Evolutionary conservation across 805 yeast genomes (phyloP).

Genomic region (Tetrapisispora pingtungensis): DNA sequence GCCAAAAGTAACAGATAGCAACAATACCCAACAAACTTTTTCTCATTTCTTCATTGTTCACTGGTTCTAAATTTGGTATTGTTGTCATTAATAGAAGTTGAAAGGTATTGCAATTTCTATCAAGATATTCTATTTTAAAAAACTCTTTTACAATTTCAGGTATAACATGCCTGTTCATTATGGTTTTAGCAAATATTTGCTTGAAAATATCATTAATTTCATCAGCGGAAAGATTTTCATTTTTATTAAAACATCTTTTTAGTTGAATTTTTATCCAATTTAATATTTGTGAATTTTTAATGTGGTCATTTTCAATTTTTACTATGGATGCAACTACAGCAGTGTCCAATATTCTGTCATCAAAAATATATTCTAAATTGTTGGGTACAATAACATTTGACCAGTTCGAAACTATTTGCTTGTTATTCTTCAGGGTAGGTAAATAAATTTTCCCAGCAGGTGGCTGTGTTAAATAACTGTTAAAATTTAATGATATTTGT

Average conservation of each 20-base stretch:
- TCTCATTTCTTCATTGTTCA: conserved; percentile 1
- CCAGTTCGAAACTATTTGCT: conserved; percentile 15
- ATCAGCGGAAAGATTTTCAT: neutral
- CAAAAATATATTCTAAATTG: conserved; percentile 9
- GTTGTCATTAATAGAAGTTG: conserved; percentile 5
- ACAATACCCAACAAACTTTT: conserved; percentile 9
- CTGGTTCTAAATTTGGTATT: conserved; percentile 6
- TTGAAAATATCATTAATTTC: conserved; percentile 4
- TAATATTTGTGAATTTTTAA: conserved; percentile 6
- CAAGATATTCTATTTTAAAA: conserved; percentile 10
- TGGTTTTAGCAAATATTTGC: conserved; percentile 7
- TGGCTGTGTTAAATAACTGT: neutral
- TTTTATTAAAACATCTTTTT: conserved; percentile 9
- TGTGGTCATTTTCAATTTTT: neutral
- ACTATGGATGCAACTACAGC: neutral
- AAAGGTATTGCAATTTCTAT: conserved; percentile 4
- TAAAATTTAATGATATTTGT: neutral
- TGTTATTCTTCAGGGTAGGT: conserved; percentile 9
- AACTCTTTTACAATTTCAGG: conserved; percentile 7
- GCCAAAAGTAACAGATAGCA: conserved; percentile 13
- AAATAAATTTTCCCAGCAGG: conserved; percentile 8
- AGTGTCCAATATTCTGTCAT: neutral
- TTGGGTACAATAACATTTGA: conserved; percentile 9
- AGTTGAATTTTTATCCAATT: conserved; percentile 13
- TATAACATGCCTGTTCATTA: conserved; percentile 5